These are phyloP conservation scores for Gnomoniopsis sp. DNA, from an alignment of 2,329 filamentous ascomycete species.

Conservation along the genomic window DNA sequence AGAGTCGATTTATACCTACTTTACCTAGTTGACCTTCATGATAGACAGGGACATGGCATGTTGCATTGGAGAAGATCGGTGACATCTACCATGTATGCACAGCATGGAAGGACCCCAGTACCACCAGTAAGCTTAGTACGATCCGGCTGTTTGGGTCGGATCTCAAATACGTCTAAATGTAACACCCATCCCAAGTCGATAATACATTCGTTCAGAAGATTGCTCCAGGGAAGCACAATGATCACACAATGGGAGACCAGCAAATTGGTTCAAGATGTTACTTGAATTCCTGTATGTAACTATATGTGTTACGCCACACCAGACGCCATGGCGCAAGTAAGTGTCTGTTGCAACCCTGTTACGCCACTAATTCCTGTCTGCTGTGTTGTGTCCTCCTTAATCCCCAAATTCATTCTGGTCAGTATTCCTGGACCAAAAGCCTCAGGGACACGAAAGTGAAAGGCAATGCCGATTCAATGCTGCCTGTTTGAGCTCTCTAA, in stretches of 20 bases:
- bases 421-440: neutral
- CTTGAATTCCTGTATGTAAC: constrained; percentile 17
- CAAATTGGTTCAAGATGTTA: constrained; percentile 4
- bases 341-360: neutral
- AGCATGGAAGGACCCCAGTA: too few species aligned
- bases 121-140: too few species aligned
- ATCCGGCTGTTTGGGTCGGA: too few species aligned
- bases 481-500: neutral
- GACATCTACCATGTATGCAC: too few species aligned
- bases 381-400: neutral
- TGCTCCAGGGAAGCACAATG: too few species aligned
- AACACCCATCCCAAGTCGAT: too few species aligned
- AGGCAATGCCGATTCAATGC: neutral
- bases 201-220: too few species aligned
- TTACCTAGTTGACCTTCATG: too few species aligned
- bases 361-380: neutral
- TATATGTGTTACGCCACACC: constrained; percentile 12
- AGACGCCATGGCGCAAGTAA: constrained; percentile 6
- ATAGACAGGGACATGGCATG: too few species aligned
- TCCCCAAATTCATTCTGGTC: constrained; percentile 4
- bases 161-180: too few species aligned
- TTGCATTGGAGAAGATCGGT: too few species aligned
- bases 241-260: neutral
- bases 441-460: neutral
- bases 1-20: too few species aligned